phyloP scores from a whole-genome alignment of 2,329 filamentous ascomycete genomes.

The Talaromyces sp. region DNA sequence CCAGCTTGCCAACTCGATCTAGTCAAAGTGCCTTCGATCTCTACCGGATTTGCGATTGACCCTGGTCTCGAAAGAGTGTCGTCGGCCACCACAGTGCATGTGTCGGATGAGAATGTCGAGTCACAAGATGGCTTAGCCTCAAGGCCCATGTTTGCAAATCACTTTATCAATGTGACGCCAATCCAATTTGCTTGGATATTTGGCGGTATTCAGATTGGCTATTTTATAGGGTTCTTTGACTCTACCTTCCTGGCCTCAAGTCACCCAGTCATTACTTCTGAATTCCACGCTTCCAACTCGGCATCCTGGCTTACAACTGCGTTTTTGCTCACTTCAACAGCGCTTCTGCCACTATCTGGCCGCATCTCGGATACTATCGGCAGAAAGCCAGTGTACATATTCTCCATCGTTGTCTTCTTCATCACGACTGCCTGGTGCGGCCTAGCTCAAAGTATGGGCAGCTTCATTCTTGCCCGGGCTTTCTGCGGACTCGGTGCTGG shows the following conservation, averaged over 20 bases:
- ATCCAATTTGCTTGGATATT: conserved; percentile 63
- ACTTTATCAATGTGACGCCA: conserved; percentile 39
- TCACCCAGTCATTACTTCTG: conserved; percentile 76
- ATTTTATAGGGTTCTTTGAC: conserved; percentile 64
- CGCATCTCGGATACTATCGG: conserved; percentile 72
- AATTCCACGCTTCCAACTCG: conserved; percentile 72
- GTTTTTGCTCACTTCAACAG: conserved; percentile 72
- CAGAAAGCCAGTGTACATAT: conserved; percentile 64
- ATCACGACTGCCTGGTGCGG: conserved; percentile 68
- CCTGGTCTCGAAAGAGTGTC: conserved; percentile 26
- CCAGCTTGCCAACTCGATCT: conserved; percentile 20
- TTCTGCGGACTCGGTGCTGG: conserved; percentile 71
- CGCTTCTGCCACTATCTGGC: conserved; percentile 71
- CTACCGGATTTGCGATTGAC: conserved; percentile 28
- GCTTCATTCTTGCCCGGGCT: conserved; percentile 68
- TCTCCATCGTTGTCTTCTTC: conserved; percentile 60
- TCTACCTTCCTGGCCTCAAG: conserved; percentile 76
- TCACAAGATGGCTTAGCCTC: conserved; percentile 12
- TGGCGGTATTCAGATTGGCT: conserved; percentile 54
- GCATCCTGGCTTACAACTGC: conserved; percentile 81
- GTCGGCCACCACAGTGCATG: conserved; percentile 17
- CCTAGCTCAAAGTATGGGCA: conserved; percentile 63
- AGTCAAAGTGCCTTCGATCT: conserved; percentile 28
- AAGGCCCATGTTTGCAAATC: conserved; percentile 26
- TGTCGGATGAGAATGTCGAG: conserved; percentile 5